Evolutionary conservation across 1,284 basidiomycete genomes (phyloP).

Genomic region (Rhodotorula sp.): DNA sequence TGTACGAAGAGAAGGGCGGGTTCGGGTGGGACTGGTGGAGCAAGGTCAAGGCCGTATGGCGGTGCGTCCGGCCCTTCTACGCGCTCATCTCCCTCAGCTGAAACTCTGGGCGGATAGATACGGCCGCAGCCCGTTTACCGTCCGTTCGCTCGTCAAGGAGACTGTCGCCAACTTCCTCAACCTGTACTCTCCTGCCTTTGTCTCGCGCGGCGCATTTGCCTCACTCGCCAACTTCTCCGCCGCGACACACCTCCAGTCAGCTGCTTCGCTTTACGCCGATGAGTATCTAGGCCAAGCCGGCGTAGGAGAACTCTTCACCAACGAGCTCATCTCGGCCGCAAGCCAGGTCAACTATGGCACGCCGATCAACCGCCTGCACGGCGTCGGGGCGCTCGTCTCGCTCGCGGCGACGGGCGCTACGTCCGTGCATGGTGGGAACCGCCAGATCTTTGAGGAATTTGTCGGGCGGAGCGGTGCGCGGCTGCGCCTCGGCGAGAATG

Average conservation of each 20-base stretch:
- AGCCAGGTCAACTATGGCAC: constrained; percentile 86
- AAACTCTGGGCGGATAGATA: constrained; percentile 68
- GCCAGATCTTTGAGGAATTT: constrained; percentile 80
- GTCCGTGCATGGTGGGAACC: constrained; percentile 78
- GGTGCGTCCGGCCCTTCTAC: neutral
- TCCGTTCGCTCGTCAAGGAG: constrained; percentile 62
- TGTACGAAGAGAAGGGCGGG: constrained; percentile 59
- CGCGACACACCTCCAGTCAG: constrained; percentile 60
- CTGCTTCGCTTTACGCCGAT: constrained; percentile 59
- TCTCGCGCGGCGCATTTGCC: constrained; percentile 61
- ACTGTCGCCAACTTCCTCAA: constrained; percentile 62
- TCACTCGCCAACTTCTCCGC: constrained; percentile 63
- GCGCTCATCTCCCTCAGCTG: neutral
- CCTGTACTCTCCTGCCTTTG: constrained; percentile 64
- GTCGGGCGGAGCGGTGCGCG: constrained; percentile 63
- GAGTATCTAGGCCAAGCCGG: constrained; percentile 63
- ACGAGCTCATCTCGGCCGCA: constrained; percentile 78
- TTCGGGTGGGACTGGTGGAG: constrained; percentile 65
- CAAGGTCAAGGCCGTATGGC: constrained; percentile 58
- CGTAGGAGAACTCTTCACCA: constrained; percentile 60
- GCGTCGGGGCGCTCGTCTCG: constrained; percentile 70
- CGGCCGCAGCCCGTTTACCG: constrained; percentile 67
- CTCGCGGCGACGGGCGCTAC: constrained; percentile 72
- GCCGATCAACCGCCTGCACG: constrained; percentile 76
- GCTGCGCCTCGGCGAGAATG: constrained; percentile 38